Evolutionary conservation across 2,329 filamentous ascomycete species (phyloP).

Genomic region (Colletotrichum sp.): DNA sequence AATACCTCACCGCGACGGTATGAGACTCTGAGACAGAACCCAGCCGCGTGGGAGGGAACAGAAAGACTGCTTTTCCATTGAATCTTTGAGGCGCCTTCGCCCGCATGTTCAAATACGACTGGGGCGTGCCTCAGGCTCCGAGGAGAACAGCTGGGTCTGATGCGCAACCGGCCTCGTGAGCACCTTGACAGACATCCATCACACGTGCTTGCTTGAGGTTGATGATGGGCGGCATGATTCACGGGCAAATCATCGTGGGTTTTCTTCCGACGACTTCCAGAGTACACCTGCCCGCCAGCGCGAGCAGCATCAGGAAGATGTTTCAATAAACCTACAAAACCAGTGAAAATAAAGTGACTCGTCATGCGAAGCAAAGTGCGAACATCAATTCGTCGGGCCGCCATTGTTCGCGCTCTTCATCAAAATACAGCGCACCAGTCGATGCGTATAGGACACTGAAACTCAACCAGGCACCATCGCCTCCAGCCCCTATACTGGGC

Average conservation of each 20-base stretch:
- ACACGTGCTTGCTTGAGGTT: neutral
- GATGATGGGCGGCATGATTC: neutral
- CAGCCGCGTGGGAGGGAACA: neutral
- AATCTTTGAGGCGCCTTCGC: neutral
- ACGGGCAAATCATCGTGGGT: neutral
- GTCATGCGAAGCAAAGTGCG: neutral
- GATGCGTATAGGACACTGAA: neutral
- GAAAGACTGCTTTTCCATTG: fast-evolving
- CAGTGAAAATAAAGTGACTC: neutral
- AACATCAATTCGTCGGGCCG: neutral
- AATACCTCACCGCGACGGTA: neutral
- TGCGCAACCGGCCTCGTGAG: neutral
- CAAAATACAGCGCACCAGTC: neutral
- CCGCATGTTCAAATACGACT: neutral
- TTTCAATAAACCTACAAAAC: neutral
- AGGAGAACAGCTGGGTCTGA: neutral
- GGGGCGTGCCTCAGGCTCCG: no score
- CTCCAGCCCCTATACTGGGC: no score
- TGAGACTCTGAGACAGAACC: neutral
- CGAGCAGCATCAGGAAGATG: neutral
- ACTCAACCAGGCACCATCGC: neutral
- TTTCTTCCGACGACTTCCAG: neutral
- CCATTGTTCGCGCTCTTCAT: neutral
- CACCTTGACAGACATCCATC: neutral
- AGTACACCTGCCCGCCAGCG: neutral